These are phyloP conservation scores for Simplicillium aogashimaense DNA, from an alignment of 2,329 filamentous ascomycete species.

Conservation along the genomic window DNA sequence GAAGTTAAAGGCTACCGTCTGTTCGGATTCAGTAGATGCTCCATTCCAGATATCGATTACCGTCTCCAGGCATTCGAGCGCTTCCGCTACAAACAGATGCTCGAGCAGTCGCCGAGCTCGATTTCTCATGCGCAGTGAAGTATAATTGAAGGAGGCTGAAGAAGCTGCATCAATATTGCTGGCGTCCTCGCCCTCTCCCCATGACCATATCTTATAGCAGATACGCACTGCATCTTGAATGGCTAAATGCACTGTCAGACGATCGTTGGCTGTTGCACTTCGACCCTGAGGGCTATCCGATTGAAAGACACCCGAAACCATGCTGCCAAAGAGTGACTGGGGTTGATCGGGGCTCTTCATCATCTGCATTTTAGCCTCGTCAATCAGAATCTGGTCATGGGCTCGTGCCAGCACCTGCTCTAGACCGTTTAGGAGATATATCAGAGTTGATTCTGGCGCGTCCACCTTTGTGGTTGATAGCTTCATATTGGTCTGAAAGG, in stretches of 20 bases:
- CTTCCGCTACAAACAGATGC: constrained; percentile 85
- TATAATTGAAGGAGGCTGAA: constrained; percentile 78
- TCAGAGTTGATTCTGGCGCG: constrained; percentile 60
- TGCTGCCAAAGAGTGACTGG: constrained; percentile 86
- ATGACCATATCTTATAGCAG: constrained; percentile 91
- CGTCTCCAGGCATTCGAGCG: constrained; percentile 87
- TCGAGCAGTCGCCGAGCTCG: constrained; percentile 80
- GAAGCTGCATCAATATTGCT: constrained; percentile 54
- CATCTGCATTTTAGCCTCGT: constrained; percentile 60
- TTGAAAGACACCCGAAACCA: constrained; percentile 85
- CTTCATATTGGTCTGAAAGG: constrained; percentile 37
- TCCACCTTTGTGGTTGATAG: constrained; percentile 13
- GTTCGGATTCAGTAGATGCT: constrained; percentile 33
- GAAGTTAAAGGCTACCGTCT: constrained; percentile 67
- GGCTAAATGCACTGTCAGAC: constrained; percentile 86
- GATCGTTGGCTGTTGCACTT: constrained; percentile 81
- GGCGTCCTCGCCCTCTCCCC: constrained; percentile 60
- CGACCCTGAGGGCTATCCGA: constrained; percentile 68
- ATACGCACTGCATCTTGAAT: constrained; percentile 93
- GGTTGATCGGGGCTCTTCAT: constrained; percentile 73
- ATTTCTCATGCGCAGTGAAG: constrained; percentile 83
- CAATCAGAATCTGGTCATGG: constrained; percentile 70
- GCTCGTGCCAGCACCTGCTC: constrained; percentile 83
- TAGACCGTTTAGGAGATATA: constrained; percentile 83
- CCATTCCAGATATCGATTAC: constrained; percentile 75